Evolutionary conservation across 1,284 basidiomycete species (phyloP).

Genomic region (Anthracocystis walkeri): DNA sequence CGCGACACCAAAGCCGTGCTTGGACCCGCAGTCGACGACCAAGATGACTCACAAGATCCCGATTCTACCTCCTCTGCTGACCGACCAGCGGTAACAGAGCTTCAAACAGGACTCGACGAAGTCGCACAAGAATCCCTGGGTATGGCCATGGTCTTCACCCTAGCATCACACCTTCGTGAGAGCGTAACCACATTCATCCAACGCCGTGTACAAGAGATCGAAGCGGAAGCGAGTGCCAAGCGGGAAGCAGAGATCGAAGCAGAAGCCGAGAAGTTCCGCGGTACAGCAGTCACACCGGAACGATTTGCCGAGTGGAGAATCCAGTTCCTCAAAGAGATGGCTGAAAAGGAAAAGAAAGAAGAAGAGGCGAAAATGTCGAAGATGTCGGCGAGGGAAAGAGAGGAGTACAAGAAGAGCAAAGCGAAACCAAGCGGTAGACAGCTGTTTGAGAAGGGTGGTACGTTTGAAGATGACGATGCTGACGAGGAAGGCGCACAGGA

Average conservation of each 20-base stretch:
- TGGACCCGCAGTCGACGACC: conserved; percentile 31
- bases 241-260: conserved; percentile 81
- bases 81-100: conserved; percentile 29
- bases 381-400: conserved; percentile 84
- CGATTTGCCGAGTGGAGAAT: conserved; percentile 85
- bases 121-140: conserved; percentile 89
- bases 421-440: conserved; percentile 77
- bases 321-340: conserved; percentile 74
- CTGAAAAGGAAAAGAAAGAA: conserved; percentile 75
- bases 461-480: conserved; percentile 50
- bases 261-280: conserved; percentile 86
- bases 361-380: conserved; percentile 84
- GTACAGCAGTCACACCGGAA: conserved; percentile 86
- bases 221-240: conserved; percentile 75
- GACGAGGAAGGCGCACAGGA: conserved; percentile 60
- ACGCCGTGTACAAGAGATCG: conserved; percentile 75
- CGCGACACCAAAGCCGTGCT: conserved; percentile 70
- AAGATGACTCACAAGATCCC: conserved; percentile 4
- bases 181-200: conserved; percentile 74
- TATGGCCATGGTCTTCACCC: conserved; percentile 97
- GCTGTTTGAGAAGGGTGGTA: conserved; percentile 57
- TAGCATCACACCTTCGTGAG: conserved; percentile 88
- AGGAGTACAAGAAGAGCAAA: conserved; percentile 81
- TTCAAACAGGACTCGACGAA: conserved; percentile 73
- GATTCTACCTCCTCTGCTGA: conserved; percentile 3